phyloP scores from a whole-genome alignment of 305 asterid genomes.

The Petunia hybrid region DNA sequence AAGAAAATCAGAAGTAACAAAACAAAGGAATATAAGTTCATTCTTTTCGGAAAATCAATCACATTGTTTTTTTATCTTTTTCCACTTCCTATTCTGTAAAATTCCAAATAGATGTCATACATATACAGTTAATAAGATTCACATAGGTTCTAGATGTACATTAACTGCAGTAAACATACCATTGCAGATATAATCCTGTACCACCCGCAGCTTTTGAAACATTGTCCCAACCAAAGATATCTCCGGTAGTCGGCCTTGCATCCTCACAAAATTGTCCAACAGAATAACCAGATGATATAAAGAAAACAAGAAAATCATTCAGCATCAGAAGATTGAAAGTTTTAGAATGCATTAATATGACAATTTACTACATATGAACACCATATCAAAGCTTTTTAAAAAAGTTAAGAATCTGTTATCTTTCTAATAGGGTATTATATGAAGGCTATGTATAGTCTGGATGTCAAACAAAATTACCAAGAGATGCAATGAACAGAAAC shows the following conservation, averaged over 20 bases:
- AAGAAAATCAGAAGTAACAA: neutral
- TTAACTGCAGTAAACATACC: conserved; percentile 53
- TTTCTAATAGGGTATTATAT: neutral
- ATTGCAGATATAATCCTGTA: conserved; percentile 86
- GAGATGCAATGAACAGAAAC: neutral
- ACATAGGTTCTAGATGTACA: neutral
- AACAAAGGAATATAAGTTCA: neutral
- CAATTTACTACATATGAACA: neutral
- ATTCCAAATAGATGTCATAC: neutral
- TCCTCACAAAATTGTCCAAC: conserved; percentile 83
- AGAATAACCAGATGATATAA: conserved; percentile 65
- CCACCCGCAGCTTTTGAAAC: conserved; percentile 93
- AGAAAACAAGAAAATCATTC: conserved; percentile 7
- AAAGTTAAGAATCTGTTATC: neutral
- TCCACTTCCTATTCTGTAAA: neutral
- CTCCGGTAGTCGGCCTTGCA: conserved; percentile 77
- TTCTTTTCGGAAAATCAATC: neutral
- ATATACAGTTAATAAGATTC: neutral
- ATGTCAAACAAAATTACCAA: neutral
- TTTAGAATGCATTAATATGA: neutral
- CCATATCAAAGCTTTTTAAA: neutral
- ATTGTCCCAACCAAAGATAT: conserved; percentile 62
- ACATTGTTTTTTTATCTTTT: neutral
- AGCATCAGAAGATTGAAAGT: neutral
- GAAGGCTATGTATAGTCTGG: neutral